Base-by-base conservation (phyloP, 495 filamentous ascomycete genomes). In the Hypoxylon trugodes region DNA sequence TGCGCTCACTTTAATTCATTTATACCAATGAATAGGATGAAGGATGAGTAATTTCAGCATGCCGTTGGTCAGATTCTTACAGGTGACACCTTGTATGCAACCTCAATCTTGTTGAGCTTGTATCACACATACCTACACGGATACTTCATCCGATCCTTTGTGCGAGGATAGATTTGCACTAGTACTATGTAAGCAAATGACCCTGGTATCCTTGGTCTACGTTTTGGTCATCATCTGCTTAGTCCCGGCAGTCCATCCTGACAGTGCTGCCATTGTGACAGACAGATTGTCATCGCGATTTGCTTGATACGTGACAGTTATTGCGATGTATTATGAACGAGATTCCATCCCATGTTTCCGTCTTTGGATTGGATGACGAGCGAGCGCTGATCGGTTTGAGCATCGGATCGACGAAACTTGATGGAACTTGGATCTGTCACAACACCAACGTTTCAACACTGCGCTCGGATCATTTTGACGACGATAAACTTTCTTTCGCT, bases 391-490 rank as follows among this genome's bases (percentile, higher is more conserved):
- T 67, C 58, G 15, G 26, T 12, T 45, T 35, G 41, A 54, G 32
- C 21, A 57, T 61, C 40, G 32, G 40, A 51, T 61, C 47, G 28
- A 37, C 57, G 51, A 56, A 48, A 56, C 50, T 47, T 36, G 57
- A 28, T 47, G 37, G 46, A 24, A 25, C 38, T 10, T 36, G 36
- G 22, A 43, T 59, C 50, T 54, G 48, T 33, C 32, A 47, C 49
- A 32, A 66, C 57, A 61, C 51, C 46, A 66, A 57, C 32, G 56
- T 61, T 66, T 66, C 50, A 57, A 66, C 30, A 18, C 46, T 8
- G 12, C 47, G 64, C 64, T 62, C 58, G 30, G 64, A 49, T 58
- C 64, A 40, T 35, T 18, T 32, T 37, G 28, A 25, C 33, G 21
- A 51, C 35, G 15, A 28, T n/a, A 24, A 35, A 42, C 36, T 33